Evolutionary conservation across 305 asterid genomes (phyloP).

Genomic region (Fraxinus latifolia): DNA sequence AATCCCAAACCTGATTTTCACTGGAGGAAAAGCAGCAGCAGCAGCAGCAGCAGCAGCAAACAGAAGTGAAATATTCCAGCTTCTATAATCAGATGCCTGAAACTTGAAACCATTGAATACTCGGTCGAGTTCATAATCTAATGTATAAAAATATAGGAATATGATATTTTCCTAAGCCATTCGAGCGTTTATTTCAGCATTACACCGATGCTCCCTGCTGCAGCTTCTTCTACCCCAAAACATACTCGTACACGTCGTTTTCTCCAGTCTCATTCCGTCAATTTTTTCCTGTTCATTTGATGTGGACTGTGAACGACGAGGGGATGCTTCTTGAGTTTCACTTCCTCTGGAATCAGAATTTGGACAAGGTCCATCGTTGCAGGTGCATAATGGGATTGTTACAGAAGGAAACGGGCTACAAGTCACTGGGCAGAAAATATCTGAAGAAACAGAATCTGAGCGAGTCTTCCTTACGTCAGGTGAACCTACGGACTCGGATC

Average conservation of each 20-base stretch:
- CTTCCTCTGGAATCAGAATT: slow-evolving; percentile 54
- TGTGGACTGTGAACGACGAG: slow-evolving; percentile 41
- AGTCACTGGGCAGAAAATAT: slow-evolving; percentile 69
- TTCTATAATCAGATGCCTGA: background rate
- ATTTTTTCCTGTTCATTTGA: slow-evolving; percentile 47
- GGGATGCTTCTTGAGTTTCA: slow-evolving; percentile 41
- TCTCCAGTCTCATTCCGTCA: slow-evolving; percentile 57
- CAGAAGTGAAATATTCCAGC: background rate
- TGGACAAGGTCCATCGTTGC: slow-evolving; percentile 68
- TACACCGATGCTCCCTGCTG: slow-evolving; percentile 80
- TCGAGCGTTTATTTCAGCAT: slow-evolving; percentile 70
- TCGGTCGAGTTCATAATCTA: background rate
- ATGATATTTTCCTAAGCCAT: background rate
- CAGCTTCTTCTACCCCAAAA: slow-evolving; percentile 89
- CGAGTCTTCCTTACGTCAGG: slow-evolving; percentile 59
- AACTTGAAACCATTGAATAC: background rate
- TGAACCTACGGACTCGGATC: slow-evolving; percentile 41
- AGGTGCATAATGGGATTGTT: slow-evolving; percentile 69
- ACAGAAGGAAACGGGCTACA: slow-evolving; percentile 86
- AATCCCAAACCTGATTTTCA: background rate
- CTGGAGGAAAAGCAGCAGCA: background rate
- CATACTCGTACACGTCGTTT: slow-evolving; percentile 67
- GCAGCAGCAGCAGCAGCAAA: background rate
- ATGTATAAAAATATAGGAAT: background rate
- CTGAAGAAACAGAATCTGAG: slow-evolving; percentile 54